Conservation (phyloP, 768 basidiomycete species). For the Auriscalpium vulgare region DNA sequence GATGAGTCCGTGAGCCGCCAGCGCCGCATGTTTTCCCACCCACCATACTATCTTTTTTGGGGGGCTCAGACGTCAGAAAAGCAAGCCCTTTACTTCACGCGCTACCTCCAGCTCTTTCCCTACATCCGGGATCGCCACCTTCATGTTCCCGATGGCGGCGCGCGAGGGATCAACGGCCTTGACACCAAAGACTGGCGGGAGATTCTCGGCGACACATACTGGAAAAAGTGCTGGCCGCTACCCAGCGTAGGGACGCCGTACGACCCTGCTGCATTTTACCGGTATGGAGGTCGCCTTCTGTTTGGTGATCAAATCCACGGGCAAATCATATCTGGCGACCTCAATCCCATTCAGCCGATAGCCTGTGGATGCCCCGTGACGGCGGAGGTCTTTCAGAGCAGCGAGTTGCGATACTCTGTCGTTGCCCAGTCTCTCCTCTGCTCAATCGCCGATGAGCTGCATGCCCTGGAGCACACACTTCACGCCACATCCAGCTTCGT, state of each 20-base stretch:
- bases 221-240: neutral
- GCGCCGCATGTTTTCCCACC: neutral
- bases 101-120: neutral
- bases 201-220: neutral
- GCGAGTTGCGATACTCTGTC: neutral
- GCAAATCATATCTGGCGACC: neutral
- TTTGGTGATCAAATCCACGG: neutral
- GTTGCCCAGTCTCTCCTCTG: neutral
- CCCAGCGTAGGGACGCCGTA: neutral
- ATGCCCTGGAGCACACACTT: neutral
- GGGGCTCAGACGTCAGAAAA: neutral
- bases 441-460: neutral
- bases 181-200: neutral
- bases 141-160: neutral
- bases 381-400: neutral
- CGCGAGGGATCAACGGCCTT: neutral
- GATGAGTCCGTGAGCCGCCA: no score
- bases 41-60: neutral
- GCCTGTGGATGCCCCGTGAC: neutral
- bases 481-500: neutral
- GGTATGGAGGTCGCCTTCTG: neutral
- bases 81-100: neutral
- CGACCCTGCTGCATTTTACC: neutral
- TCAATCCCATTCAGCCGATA: neutral
- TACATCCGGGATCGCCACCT: neutral